Percentiles rank a stretch among this genome's conserved stretches.
These are phyloP conservation scores for Plasmodium gaboni DNA, from an alignment of 169 alveolate species.

Conservation along the genomic window DNA sequence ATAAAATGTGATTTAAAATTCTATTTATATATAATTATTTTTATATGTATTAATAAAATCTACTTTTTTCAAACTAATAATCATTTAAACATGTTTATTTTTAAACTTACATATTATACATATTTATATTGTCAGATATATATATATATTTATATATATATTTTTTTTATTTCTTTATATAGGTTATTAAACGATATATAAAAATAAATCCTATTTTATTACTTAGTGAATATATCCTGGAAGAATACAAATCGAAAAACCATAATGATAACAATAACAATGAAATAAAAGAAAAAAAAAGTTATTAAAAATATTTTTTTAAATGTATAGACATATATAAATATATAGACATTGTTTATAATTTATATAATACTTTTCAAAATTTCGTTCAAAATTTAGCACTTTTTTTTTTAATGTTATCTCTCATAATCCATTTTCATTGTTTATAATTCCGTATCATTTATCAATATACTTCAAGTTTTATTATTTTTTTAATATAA, in stretches of 20 bases:
- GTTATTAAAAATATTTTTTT: no score
- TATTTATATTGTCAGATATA: not conserved
- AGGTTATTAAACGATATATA: slow-evolving; percentile 60
- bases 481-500: no score
- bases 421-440: no score
- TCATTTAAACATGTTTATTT: not conserved
- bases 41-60: not conserved
- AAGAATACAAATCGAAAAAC: slow-evolving; percentile 39
- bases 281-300: no score
- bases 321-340: no score
- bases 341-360: no score
- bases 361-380: no score
- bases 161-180: slow-evolving; percentile 18
- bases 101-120: not conserved
- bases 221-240: slow-evolving; percentile 58
- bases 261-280: not conserved
- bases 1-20: slow-evolving; percentile 14
- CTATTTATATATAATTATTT: not conserved
- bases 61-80: not conserved
- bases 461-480: no score
- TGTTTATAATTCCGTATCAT: no score
- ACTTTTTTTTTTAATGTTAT: no score
- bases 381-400: no score
- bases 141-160: slow-evolving; percentile 5
- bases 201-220: slow-evolving; percentile 52